Evolutionary conservation across 129 eudicot species (phyloP).

Genomic region (Silybum marianum): DNA sequence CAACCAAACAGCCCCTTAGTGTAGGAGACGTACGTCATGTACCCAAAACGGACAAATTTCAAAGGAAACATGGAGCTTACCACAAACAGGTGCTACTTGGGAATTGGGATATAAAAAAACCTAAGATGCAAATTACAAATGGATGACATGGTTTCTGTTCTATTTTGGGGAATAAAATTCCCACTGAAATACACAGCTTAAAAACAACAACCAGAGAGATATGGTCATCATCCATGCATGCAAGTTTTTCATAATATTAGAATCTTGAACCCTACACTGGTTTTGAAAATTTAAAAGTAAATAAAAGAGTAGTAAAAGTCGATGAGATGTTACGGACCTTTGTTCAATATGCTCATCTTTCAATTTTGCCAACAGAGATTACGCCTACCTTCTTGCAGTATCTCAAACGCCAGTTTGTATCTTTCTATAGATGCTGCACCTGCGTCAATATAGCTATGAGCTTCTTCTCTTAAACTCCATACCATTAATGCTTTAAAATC

Average conservation of each 20-base stretch:
- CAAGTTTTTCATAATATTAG: constrained; percentile 23
- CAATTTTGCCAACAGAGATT: constrained; percentile 82
- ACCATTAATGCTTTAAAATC: constrained; percentile 70
- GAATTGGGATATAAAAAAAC: neutral
- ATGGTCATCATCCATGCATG: constrained; percentile 19
- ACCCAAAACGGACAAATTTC: constrained; percentile 2
- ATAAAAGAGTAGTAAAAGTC: neutral
- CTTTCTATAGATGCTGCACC: constrained; percentile 77
- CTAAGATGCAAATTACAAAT: constrained; percentile 19
- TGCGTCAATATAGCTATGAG: constrained; percentile 69
- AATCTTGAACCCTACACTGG: constrained; percentile 30
- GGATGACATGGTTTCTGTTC: constrained; percentile 24
- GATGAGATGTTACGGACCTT: constrained; percentile 25
- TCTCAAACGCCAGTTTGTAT: constrained; percentile 84
- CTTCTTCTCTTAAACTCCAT: constrained; percentile 89
- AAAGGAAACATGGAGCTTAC: neutral
- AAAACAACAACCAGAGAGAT: constrained; percentile 5
- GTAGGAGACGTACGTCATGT: neutral
- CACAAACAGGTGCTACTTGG: constrained; percentile 24
- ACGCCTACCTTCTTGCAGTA: constrained; percentile 85
- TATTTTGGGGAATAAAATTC: constrained; percentile 6
- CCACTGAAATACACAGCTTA: neutral
- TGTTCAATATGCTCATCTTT: constrained; percentile 20
- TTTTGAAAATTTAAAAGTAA: constrained; percentile 14
- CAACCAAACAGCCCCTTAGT: too few species aligned